phyloP scores from a whole-genome alignment of 805 yeast species.

The Scheffersomyces ergatensis region DNA sequence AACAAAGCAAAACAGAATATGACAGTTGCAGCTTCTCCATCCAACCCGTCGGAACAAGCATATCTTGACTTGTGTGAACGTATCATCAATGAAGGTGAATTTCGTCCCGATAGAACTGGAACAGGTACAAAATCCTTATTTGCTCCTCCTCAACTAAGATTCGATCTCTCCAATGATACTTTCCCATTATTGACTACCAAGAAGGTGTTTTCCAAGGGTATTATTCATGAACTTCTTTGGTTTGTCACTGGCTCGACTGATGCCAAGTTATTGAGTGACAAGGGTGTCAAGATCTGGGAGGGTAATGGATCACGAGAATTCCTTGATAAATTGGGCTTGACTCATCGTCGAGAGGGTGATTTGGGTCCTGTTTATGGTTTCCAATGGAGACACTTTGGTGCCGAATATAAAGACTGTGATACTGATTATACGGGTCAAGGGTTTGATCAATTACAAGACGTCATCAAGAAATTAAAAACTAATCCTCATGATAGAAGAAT shows the following conservation, averaged over 20 bases:
- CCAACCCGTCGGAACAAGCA: conserved; percentile 70
- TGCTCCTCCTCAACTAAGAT: conserved; percentile 95
- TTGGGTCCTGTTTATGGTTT: conserved; percentile 98
- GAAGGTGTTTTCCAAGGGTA: conserved; percentile 84
- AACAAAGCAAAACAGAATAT: no score
- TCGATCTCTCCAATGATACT: conserved; percentile 64
- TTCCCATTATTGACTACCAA: conserved; percentile 94
- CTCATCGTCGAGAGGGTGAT: conserved; percentile 85
- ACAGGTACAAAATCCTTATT: conserved; percentile 90
- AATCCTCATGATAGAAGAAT: conserved; percentile 95
- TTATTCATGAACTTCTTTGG: conserved; percentile 90
- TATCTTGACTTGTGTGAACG: conserved; percentile 78
- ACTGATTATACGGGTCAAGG: conserved; percentile 87
- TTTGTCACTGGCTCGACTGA: conserved; percentile 88
- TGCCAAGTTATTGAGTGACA: conserved; percentile 70
- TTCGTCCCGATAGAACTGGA: conserved; percentile 94
- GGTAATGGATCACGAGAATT: conserved; percentile 96
- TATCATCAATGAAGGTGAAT: conserved; percentile 83
- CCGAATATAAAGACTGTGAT: conserved; percentile 82
- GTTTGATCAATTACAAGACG: conserved; percentile 80
- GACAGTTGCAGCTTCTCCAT: conserved; percentile 14
- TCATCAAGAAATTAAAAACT: conserved; percentile 74
- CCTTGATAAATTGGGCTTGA: conserved; percentile 78
- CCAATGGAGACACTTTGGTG: conserved; percentile 99
- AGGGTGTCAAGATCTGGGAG: conserved; percentile 98